Evolutionary conservation across 1,284 basidiomycete species (phyloP).

Genomic region (Hemileia vastatrix): DNA sequence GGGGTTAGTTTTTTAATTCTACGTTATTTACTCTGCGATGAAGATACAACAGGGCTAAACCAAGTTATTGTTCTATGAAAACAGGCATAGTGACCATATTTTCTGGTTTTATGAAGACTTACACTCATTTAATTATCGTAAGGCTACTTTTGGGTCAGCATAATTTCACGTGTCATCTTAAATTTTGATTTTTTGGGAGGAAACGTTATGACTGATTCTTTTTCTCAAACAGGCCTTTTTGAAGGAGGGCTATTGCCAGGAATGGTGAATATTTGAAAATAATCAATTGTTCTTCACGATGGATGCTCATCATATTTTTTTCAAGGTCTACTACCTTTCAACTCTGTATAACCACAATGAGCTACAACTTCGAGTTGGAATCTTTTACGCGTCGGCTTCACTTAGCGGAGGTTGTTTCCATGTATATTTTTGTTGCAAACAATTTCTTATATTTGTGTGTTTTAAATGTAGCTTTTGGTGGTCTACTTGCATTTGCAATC

Average conservation of each 20-base stretch:
- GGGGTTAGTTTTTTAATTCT: conserved; percentile 3
- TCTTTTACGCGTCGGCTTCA: conserved; percentile 11
- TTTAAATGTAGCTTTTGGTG: conserved; percentile 23
- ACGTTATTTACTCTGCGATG: not conserved
- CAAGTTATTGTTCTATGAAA: not conserved
- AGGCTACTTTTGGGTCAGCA: conserved; percentile 12
- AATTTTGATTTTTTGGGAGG: not conserved
- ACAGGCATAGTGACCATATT: conserved; percentile 5
- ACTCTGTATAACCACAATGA: conserved; percentile 17
- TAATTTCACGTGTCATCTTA: not conserved
- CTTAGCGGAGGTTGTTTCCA: too few relatives aligned
- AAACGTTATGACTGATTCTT: not conserved
- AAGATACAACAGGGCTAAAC: not conserved
- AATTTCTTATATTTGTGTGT: too few relatives aligned
- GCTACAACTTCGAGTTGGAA: conserved; percentile 17
- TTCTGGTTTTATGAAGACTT: conserved; percentile 17
- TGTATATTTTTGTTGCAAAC: too few relatives aligned
- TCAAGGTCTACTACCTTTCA: conserved; percentile 13
- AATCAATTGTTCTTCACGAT: not conserved
- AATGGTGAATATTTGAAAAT: conserved; percentile 3
- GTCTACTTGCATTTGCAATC: conserved; percentile 23
- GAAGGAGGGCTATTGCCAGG: conserved; percentile 20
- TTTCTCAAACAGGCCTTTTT: conserved; percentile 9
- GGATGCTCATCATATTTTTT: not conserved
- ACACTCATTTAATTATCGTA: conserved; percentile 3